Base-by-base conservation (phyloP, 352 stramenopile genomes). In the Phytopythium kandeliae region DNA sequence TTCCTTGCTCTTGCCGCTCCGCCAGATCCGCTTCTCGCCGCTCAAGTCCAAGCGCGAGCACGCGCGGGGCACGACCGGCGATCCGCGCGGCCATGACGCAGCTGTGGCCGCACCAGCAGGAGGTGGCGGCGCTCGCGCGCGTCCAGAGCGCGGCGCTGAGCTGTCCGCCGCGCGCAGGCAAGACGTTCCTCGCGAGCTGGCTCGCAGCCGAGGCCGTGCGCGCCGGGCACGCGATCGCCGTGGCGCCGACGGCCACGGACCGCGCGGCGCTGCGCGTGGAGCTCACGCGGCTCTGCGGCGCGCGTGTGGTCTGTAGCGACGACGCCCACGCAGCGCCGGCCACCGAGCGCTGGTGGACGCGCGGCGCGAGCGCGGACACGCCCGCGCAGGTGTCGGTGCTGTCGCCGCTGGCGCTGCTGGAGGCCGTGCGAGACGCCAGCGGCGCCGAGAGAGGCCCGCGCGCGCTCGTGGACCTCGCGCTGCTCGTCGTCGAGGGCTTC, bases 111-210 rank as follows among this genome's bases (percentile, higher is more conserved):
- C 78, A 95, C 50, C 73, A 92, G 58, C 63, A 58, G 11, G 84
- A 95, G 63, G 71, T 91, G 55, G 67, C 79, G 53, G 76, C 74
- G 30, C 64, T 95, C 21, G 84, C 78, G 43, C 64, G 58, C 15
- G 60, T 55, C 28, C 77, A 73, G 49, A 92, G 83, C 47, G 72
- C 82, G 40, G 48, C 90, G 22, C 40, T 95, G 10, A 85, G 74
- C 55, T 78, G 79, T 5, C 43, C 71, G 22, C 63, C 65, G 30
- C 51, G 65, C 13, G 56, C 92, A 7, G 84, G 84, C 41, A 92
- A 92, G 63, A 92, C 77, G 11, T 86, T 86, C 56, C 46, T 87
- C 17, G 67, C 71, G 38, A 71, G 66, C 16, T 61, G 75, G 36
- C 55, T 86, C 42, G 49, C 89, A 38, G 71, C 71, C 43, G 78